These are phyloP conservation scores for Globisporangium radiosum DNA, from an alignment of 352 stramenopile genomes.

Conservation along the genomic window DNA sequence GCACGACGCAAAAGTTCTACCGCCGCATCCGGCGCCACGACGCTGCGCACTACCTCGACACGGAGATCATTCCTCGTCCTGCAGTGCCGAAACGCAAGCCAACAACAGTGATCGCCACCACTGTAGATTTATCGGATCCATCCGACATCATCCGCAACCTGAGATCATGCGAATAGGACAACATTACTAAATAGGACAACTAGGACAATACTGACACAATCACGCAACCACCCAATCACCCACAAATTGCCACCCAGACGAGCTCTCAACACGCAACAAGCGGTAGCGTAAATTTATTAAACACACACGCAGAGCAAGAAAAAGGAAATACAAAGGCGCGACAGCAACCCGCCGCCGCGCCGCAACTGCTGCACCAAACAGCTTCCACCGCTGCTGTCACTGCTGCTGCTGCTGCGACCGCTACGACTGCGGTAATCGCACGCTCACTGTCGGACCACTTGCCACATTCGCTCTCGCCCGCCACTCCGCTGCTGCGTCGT, in stretches of 20 bases:
- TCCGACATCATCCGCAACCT: too few relatives aligned
- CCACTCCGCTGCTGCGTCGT: too few relatives aligned
- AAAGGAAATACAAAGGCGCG: slow-evolving; percentile 26
- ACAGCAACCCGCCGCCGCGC: too few relatives aligned
- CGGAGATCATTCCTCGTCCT: slow-evolving; percentile 44
- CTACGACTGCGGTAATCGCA: background rate
- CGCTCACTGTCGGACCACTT: background rate
- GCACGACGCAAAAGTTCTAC: slow-evolving; percentile 40
- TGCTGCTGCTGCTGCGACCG: background rate
- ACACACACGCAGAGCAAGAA: slow-evolving; percentile 48
- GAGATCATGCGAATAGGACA: too few relatives aligned
- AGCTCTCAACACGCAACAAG: background rate
- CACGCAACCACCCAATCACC: background rate
- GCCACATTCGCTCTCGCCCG: too few relatives aligned
- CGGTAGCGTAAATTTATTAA: slow-evolving; percentile 41
- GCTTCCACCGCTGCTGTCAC: slow-evolving; percentile 14
- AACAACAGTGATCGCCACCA: background rate
- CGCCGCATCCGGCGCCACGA: slow-evolving; percentile 42
- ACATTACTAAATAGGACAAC: too few relatives aligned
- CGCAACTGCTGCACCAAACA: slow-evolving; percentile 5
- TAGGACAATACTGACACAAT: background rate
- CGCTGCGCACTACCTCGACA: slow-evolving; percentile 50
- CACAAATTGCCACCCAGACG: background rate
- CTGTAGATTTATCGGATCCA: background rate
- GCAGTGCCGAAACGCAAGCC: background rate